phyloP scores from a whole-genome alignment of 2,329 filamentous ascomycete genomes.

The Penicillium sp. region DNA sequence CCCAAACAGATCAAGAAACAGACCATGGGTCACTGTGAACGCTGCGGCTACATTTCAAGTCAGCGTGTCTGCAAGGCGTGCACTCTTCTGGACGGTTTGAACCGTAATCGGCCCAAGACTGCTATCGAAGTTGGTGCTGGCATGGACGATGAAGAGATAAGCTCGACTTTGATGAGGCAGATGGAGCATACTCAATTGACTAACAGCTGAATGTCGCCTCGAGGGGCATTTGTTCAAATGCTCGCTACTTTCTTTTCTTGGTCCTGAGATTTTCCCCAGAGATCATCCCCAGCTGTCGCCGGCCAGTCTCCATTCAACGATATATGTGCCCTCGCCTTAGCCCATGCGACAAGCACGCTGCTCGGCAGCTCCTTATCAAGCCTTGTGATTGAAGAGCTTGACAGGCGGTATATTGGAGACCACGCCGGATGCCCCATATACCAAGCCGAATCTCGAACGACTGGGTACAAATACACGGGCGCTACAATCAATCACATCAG shows the following conservation, averaged over 20 bases:
- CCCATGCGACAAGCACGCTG: background rate
- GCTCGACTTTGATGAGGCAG: slow-evolving; percentile 51
- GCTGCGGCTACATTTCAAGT: slow-evolving; percentile 93
- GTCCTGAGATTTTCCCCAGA: too few relatives aligned
- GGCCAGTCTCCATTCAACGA: background rate
- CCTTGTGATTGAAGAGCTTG: background rate
- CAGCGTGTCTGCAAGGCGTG: slow-evolving; percentile 94
- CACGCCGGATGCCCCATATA: background rate
- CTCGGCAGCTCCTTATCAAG: background rate
- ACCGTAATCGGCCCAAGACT: slow-evolving; percentile 63
- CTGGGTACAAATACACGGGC: background rate
- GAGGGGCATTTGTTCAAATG: background rate
- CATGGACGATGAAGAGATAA: slow-evolving; percentile 51
- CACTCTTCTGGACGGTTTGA: slow-evolving; percentile 81
- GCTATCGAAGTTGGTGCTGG: slow-evolving; percentile 43
- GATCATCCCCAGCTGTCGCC: background rate
- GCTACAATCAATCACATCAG: background rate
- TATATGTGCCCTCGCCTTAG: background rate
- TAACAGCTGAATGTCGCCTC: slow-evolving; percentile 26
- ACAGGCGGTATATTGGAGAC: background rate
- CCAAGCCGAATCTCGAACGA: background rate
- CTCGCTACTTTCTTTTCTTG: background rate
- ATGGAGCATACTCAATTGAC: slow-evolving; percentile 50
- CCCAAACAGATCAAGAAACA: slow-evolving; percentile 58
- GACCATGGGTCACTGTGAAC: slow-evolving; percentile 72